Evolutionary conservation across 1,284 basidiomycete genomes (phyloP), one percentile per base, ranked within the genome.

Genomic region (Abortiporus biennis): DNA sequence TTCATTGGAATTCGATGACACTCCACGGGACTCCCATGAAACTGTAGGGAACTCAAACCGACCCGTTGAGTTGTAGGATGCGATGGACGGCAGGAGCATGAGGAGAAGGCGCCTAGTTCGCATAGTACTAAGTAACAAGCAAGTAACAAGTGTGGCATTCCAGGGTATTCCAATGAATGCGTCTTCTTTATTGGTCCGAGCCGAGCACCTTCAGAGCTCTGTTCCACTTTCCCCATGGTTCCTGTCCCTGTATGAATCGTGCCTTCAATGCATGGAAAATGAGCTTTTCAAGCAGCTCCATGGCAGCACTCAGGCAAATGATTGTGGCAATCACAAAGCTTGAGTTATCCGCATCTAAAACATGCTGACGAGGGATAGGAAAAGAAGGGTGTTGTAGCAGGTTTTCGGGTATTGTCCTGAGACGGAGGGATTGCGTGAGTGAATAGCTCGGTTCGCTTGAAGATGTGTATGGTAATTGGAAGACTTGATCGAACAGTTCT

Each of bases 201-300:
- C n/a, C n/a, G n/a, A n/a, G n/a, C n/a, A n/a, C n/a, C n/a, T 29
- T 29, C 27, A 42, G 16, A n/a, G 49, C 55, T 13, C 56, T 45
- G 16, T 53, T 49, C 56, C 53, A 57, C 30, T 51, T 37, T 4
- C 30, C 12, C 57, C 58, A 60, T 24, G 58, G 58, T 42, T 58
- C 58, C 20, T 54, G 41, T 8, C 58, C 58, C 4, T 47, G 43
- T 2, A 58, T 53, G 36, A 60, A 60, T 32, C 54, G 40, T 19
- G 53, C 55, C 4, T 47, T 38, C 2, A 48, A n/a, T 6, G 36
- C 5, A 6, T 36, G 17, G 37, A 55, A 58, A 9, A 53, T 20
- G 23, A 17, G 31, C 36, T 48, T 42, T 42, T 56, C 55, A 30
- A 57, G 6, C 4, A 11, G 6, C 12, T 30, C 43, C 4, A 38